Evolutionary conservation across 1,139 yeast species (phyloP), one percentile per base, ranked within the genome.

Genomic region (Geotrichum aggregatum): DNA sequence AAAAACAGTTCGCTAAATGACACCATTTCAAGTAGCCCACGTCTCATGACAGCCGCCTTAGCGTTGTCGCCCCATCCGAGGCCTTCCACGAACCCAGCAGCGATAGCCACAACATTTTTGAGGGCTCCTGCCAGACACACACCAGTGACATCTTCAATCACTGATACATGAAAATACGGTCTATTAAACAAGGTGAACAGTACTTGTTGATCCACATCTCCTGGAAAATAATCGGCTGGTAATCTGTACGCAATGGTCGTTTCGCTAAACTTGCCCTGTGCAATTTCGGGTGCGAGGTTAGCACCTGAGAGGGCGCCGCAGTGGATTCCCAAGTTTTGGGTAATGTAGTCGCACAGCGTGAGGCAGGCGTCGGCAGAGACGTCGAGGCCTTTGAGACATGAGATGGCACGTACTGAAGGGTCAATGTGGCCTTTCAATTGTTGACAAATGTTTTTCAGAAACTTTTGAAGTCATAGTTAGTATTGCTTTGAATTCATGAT

Each of bases 31-130:
- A 83, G 77, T 55, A 91, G 72, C 48, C 98, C 98, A 61, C 94
- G 83, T 74, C 98, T 82, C 91, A 89, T 88, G 63, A 91, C 81
- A 49, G 97, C 97, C 49, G 96, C 86, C 72, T 89, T 87, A 61
- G 98, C 96, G 67, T 91, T 91, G 73, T 88, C 96, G 68, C 98
- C 98, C 97, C 98, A 91, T 54, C 95, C 96, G 57, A 85, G 78
- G 62, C 97, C 97, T 72, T 87, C 96, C 57, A 89, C 96, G 67
- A 89, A 86, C 51, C 97, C 98, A 53, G 94, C 96, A 54, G 94
- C 89, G 65, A 87, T 77, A 50, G 97, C 97, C 61, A 89, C 87
- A 38, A 91, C 89, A 72, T 91, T 91, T 75, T 91, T 91, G 69
- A 91, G 77, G 3, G 98, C 98, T 64, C 97, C 98, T 40, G 96